A percentile compares a stretch with the other conserved stretches of the same genome.
These are phyloP conservation scores for Saccharomycopsis phalli DNA, from an alignment of 1,139 yeast species.

Conservation along the genomic window DNA sequence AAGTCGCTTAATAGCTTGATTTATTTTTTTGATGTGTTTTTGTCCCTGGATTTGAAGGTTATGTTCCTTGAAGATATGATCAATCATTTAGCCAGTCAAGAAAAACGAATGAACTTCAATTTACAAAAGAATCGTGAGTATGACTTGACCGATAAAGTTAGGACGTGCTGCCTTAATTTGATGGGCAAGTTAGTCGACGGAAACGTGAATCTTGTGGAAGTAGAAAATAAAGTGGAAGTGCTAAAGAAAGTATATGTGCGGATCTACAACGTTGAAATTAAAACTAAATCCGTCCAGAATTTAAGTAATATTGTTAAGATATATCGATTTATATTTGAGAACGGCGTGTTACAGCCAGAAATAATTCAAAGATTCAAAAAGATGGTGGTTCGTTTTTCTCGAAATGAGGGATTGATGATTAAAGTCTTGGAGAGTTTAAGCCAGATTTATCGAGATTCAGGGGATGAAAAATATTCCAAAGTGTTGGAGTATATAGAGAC, in stretches of 20 bases:
- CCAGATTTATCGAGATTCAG: constrained; percentile 1
- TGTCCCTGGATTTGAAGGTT: constrained; percentile 1
- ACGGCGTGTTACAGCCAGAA: neutral
- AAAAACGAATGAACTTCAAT: constrained; percentile 7
- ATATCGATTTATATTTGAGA: constrained; percentile 9
- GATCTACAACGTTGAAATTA: constrained; percentile 16
- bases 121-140: constrained; percentile 3
- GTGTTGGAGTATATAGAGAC: neutral
- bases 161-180: constrained; percentile 13
- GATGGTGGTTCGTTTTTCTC: constrained; percentile 10
- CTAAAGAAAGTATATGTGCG: constrained; percentile 14
- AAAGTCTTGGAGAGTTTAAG: constrained; percentile 11
- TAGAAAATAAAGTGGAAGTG: neutral
- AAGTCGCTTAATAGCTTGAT: constrained; percentile 38
- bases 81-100: constrained; percentile 4
- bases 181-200: constrained; percentile 12
- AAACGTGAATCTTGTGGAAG: constrained; percentile 3
- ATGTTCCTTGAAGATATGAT: neutral
- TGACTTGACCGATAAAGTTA: constrained; percentile 12
- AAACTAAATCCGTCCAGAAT: constrained; percentile 1
- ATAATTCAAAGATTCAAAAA: constrained; percentile 5
- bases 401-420: constrained; percentile 2
- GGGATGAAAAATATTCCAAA: too few relatives aligned
- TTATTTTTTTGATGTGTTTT: constrained; percentile 26
- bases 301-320: constrained; percentile 10